Evolutionary conservation across 2,329 filamentous ascomycete genomes (phyloP).

Genomic region (Paraconiothyrium brasiliense): DNA sequence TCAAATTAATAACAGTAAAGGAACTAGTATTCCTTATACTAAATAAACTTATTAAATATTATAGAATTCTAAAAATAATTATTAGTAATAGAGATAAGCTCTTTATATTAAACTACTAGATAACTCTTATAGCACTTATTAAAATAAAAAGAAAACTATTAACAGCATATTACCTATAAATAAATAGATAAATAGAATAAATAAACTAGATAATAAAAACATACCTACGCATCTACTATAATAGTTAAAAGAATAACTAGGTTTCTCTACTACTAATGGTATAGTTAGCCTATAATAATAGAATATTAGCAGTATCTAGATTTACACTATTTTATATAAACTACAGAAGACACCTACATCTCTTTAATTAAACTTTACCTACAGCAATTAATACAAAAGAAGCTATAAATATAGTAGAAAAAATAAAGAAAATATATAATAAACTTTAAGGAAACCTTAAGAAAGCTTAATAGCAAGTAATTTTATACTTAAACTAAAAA

Average conservation of each 20-base stretch:
- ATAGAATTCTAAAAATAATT: constrained; percentile 13
- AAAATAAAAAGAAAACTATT: constrained; percentile 16
- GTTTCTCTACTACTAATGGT: constrained; percentile 6
- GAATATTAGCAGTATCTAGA: constrained; percentile 6
- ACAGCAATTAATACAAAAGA: not conserved
- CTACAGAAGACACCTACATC: constrained; percentile 10
- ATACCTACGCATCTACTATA: constrained; percentile 12
- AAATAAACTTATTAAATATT: constrained; percentile 9
- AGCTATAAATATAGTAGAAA: not conserved
- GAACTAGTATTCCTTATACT: constrained; percentile 5
- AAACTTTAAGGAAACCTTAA: constrained; percentile 6
- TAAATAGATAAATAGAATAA: constrained; percentile 10
- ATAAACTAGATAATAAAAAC: constrained; percentile 12
- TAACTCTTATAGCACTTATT: constrained; percentile 9
- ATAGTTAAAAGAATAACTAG: constrained; percentile 13
- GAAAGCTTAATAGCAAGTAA: constrained; percentile 10
- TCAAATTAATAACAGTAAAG: constrained; percentile 2
- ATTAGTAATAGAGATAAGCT: constrained; percentile 16
- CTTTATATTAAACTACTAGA: constrained; percentile 13
- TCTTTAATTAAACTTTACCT: constrained; percentile 8
- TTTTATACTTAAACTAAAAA: constrained; percentile 14
- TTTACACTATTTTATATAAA: constrained; percentile 3
- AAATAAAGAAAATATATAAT: constrained; percentile 6
- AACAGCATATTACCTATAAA: constrained; percentile 10
- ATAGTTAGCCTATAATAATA: constrained; percentile 19